Conservation (phyloP, 1,284 basidiomycete species). For the Inonotus hispidus region DNA sequence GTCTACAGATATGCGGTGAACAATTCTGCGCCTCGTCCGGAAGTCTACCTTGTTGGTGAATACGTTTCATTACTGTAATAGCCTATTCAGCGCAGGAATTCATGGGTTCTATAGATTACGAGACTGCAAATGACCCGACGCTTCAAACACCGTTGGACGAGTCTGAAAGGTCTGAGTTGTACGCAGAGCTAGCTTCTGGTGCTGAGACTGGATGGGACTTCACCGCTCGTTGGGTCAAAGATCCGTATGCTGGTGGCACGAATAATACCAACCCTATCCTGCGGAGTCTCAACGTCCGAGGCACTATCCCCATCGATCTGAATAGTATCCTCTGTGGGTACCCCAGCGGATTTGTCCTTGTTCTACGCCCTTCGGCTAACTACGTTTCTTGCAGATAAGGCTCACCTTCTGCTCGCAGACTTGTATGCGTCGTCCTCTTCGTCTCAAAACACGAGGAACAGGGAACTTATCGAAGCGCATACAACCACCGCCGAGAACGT, state of each 20-base stretch:
- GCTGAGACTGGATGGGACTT: slow-evolving; percentile 75
- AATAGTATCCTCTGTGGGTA: slow-evolving; percentile 80
- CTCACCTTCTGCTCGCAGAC: slow-evolving; percentile 55
- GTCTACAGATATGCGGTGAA: slow-evolving; percentile 72
- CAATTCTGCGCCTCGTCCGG: slow-evolving; percentile 87
- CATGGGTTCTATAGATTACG: slow-evolving; percentile 56
- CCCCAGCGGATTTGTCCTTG: neutral
- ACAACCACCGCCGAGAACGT: slow-evolving; percentile 52
- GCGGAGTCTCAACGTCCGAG: slow-evolving; percentile 66
- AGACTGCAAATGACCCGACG: slow-evolving; percentile 62
- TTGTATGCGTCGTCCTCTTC: slow-evolving; percentile 46
- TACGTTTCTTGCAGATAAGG: slow-evolving; percentile 45
- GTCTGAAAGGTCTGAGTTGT: slow-evolving; percentile 59
- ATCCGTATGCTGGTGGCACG: slow-evolving; percentile 36
- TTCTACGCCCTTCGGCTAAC: neutral
- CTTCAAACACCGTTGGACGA: slow-evolving; percentile 53
- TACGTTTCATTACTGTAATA: slow-evolving; percentile 7
- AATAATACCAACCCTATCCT: slow-evolving; percentile 48
- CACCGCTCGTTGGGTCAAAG: slow-evolving; percentile 42
- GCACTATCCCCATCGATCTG: slow-evolving; percentile 71
- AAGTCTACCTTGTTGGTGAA: slow-evolving; percentile 62
- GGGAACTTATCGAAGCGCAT: slow-evolving; percentile 42
- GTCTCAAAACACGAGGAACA: slow-evolving; percentile 34
- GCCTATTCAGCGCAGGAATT: neutral
- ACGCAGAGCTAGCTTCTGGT: slow-evolving; percentile 83